phyloP scores from a whole-genome alignment of 306 rosid genomes.

The Inga leiocalycina region DNA sequence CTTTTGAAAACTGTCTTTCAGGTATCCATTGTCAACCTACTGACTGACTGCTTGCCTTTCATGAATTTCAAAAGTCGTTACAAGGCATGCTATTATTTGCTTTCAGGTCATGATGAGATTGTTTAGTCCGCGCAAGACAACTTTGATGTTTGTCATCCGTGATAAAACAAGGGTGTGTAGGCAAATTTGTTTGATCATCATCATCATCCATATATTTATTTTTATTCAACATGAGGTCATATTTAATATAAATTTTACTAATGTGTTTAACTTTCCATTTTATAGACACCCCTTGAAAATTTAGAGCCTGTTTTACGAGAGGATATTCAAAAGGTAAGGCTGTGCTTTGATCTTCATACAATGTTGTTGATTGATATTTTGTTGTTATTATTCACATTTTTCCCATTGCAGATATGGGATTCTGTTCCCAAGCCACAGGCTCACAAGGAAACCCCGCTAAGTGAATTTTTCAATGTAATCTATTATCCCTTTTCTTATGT shows the following conservation, averaged over 20 bases:
- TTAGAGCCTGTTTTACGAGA: slow-evolving; percentile 89
- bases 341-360: slow-evolving; percentile 19
- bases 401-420: slow-evolving; percentile 78
- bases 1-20: slow-evolving; percentile 94
- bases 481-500: slow-evolving; percentile 27
- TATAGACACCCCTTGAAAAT: slow-evolving; percentile 84
- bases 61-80: slow-evolving; percentile 16
- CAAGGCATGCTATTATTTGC: slow-evolving; percentile 27
- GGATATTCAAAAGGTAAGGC: slow-evolving; percentile 80
- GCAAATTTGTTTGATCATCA: slow-evolving; percentile 4
- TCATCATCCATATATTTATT: slow-evolving; percentile 8
- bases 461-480: slow-evolving; percentile 85
- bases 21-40: slow-evolving; percentile 42
- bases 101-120: slow-evolving; percentile 91
- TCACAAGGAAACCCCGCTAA: slow-evolving; percentile 74
- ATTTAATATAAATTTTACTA: slow-evolving; percentile 15
- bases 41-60: slow-evolving; percentile 17
- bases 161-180: slow-evolving; percentile 84
- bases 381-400: slow-evolving; percentile 23
- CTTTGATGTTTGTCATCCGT: slow-evolving; percentile 88
- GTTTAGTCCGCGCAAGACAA: slow-evolving; percentile 91
- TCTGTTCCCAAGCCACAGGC: slow-evolving; percentile 87
- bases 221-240: slow-evolving; percentile 14
- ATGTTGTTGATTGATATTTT: neutral
- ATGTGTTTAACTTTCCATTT: slow-evolving; percentile 24